Conservation (phyloP, 768 basidiomycete species). For the Boletus fagicola region DNA sequence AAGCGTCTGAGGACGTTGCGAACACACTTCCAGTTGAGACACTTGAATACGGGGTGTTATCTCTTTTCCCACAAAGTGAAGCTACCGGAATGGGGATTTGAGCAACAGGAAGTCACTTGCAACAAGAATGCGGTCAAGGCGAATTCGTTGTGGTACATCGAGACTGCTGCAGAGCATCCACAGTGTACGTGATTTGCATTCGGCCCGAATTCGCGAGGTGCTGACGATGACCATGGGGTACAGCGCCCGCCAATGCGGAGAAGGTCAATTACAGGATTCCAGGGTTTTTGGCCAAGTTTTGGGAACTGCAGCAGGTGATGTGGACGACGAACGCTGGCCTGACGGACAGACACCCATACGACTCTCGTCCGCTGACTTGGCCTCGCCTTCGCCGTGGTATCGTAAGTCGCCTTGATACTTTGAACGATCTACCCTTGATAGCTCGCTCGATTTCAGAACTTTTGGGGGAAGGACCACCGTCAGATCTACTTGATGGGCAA, state of each 20-base stretch:
- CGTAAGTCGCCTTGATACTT: conserved; percentile 48
- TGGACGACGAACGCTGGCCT: conserved; percentile 96
- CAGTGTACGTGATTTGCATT: conserved; percentile 49
- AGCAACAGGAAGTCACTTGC: conserved; percentile 99
- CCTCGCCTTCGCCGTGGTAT: conserved; percentile 91
- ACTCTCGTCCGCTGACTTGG: conserved; percentile 92
- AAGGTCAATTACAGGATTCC: conserved; percentile 93
- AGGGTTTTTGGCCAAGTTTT: conserved; percentile 87
- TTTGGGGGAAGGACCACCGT: conserved; percentile 96
- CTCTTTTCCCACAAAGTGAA: conserved; percentile 98
- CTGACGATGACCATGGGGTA: not conserved
- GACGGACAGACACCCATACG: conserved; percentile 92
- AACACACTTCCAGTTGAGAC: conserved; percentile 79
- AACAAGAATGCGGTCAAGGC: conserved; percentile 92
- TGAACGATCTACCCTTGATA: not conserved
- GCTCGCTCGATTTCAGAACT: conserved; percentile 58
- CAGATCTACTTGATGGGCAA: conserved; percentile 97
- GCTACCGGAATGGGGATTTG: conserved; percentile 95
- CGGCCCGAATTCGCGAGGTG: not conserved
- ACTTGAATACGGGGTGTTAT: conserved; percentile 89
- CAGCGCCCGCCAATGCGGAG: conserved; percentile 68
- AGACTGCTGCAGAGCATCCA: conserved; percentile 72
- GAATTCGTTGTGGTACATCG: conserved; percentile 93
- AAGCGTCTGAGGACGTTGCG: conserved; percentile 76
- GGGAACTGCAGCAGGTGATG: conserved; percentile 91